These are phyloP conservation scores for Rhytidiadelphus loreus DNA, from an alignment of 225 moss, liverwort and hornwort species.

Conservation along the genomic window DNA sequence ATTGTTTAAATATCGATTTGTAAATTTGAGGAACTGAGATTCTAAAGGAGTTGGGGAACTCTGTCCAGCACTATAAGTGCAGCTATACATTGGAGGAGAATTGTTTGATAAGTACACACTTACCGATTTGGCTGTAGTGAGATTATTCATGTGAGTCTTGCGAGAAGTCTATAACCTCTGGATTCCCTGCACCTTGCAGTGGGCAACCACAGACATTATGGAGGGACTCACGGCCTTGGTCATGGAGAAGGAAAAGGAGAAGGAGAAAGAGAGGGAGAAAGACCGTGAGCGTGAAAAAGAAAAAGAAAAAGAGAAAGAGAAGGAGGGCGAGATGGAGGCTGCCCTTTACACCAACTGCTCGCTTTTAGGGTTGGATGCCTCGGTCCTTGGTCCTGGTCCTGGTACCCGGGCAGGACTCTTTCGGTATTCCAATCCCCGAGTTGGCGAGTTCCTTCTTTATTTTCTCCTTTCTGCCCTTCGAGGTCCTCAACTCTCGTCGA, in stretches of 20 bases:
- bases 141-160: background rate
- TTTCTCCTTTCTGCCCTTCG: slow-evolving; percentile 89
- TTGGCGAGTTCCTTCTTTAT: slow-evolving; percentile 91
- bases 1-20: background rate
- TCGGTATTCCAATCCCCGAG: slow-evolving; percentile 93
- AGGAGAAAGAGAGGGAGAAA: slow-evolving; percentile 79
- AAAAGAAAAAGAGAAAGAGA: slow-evolving; percentile 88
- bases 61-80: background rate
- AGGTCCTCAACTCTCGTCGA: slow-evolving; percentile 84
- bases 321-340: slow-evolving; percentile 96
- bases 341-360: slow-evolving; percentile 93
- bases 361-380: slow-evolving; percentile 83
- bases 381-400: slow-evolving; percentile 68
- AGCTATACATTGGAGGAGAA: background rate
- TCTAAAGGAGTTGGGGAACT: background rate
- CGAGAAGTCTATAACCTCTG: background rate
- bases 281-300: slow-evolving; percentile 83
- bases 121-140: background rate
- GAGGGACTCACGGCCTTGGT: slow-evolving; percentile 54
- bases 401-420: slow-evolving; percentile 83
- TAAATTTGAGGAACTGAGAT: background rate
- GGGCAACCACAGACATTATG: slow-evolving; percentile 54
- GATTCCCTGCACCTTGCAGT: slow-evolving; percentile 12
- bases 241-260: slow-evolving; percentile 62
- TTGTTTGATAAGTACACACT: background rate